Evolutionary conservation across 768 basidiomycete genomes (phyloP).

Genomic region (Lentinula lateritia): DNA sequence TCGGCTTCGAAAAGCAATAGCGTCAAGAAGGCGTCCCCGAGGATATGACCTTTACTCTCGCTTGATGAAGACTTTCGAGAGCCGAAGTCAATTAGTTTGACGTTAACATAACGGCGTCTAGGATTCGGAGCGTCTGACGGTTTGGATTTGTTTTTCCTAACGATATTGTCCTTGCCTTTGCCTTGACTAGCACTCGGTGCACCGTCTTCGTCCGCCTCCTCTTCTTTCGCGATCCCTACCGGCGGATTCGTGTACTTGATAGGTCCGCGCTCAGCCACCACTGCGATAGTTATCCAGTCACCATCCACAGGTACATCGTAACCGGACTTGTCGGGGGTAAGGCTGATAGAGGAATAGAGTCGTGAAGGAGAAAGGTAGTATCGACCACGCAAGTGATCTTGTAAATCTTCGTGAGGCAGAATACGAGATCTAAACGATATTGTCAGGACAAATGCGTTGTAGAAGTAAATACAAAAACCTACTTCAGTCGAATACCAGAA

Average conservation of each 20-base stretch:
- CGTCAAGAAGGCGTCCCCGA: conserved; percentile 81
- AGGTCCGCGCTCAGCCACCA: conserved; percentile 86
- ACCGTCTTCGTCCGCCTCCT: conserved; percentile 36
- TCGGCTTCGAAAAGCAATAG: conserved; percentile 90
- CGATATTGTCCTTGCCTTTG: conserved; percentile 29
- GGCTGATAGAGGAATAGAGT: conserved; percentile 80
- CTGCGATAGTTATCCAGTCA: conserved; percentile 95
- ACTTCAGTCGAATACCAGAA: conserved; percentile 83
- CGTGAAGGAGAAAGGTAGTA: conserved; percentile 86
- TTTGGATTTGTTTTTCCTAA: conserved; percentile 32
- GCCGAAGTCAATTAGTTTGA: conserved; percentile 82
- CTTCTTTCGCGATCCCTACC: conserved; percentile 46
- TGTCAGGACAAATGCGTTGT: not conserved
- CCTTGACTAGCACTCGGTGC: conserved; percentile 18
- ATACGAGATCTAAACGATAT: conserved; percentile 52
- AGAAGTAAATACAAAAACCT: conserved; percentile 23
- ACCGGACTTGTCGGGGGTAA: conserved; percentile 70
- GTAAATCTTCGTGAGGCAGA: conserved; percentile 70
- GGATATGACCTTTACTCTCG: conserved; percentile 48
- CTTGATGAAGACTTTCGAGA: conserved; percentile 53
- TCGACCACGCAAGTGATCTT: conserved; percentile 75
- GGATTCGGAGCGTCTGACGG: conserved; percentile 15
- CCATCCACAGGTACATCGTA: conserved; percentile 90
- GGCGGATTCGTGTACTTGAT: conserved; percentile 70
- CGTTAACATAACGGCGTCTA: conserved; percentile 80